Percentiles rank a stretch among this genome's conserved stretches.
Conservation (phyloP, 805 yeast genomes). For the Starmera pachycereana region DNA sequence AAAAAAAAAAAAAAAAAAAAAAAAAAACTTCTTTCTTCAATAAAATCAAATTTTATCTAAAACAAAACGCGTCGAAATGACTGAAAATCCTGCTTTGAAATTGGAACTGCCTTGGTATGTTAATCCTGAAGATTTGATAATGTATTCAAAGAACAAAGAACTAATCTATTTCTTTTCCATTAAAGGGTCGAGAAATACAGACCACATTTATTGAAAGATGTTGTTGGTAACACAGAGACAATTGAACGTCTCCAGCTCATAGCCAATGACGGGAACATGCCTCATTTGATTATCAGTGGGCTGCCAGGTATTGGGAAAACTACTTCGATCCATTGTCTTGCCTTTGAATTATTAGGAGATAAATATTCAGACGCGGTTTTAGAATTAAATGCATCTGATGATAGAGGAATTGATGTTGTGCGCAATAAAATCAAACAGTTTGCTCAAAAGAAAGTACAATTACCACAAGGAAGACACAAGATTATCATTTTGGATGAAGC, state of each 20-base stretch:
- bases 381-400: slow-evolving; percentile 94
- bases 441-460: slow-evolving; percentile 85
- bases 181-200: slow-evolving; percentile 90
- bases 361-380: slow-evolving; percentile 72
- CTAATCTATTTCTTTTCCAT: not conserved
- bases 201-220: slow-evolving; percentile 67
- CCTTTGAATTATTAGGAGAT: slow-evolving; percentile 70
- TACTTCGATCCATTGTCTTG: slow-evolving; percentile 85
- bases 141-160: not conserved
- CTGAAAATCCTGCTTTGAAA: slow-evolving; percentile 10
- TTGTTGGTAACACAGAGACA: slow-evolving; percentile 91
- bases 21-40: no score
- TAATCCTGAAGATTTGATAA: not conserved
- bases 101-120: slow-evolving; percentile 19
- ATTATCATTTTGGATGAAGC: slow-evolving; percentile 92
- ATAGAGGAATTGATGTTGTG: slow-evolving; percentile 95
- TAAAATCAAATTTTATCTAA: no score
- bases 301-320: slow-evolving; percentile 97
- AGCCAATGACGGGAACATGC: slow-evolving; percentile 91
- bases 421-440: slow-evolving; percentile 89
- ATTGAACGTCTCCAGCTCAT: slow-evolving; percentile 74
- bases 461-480: slow-evolving; percentile 88
- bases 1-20: no score
- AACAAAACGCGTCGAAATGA: not conserved
- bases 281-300: slow-evolving; percentile 92